Evolutionary conservation across 2,329 filamentous ascomycete genomes (phyloP), one percentile per base, ranked within the genome.

Genomic region (Colletotrichum melonis): DNA sequence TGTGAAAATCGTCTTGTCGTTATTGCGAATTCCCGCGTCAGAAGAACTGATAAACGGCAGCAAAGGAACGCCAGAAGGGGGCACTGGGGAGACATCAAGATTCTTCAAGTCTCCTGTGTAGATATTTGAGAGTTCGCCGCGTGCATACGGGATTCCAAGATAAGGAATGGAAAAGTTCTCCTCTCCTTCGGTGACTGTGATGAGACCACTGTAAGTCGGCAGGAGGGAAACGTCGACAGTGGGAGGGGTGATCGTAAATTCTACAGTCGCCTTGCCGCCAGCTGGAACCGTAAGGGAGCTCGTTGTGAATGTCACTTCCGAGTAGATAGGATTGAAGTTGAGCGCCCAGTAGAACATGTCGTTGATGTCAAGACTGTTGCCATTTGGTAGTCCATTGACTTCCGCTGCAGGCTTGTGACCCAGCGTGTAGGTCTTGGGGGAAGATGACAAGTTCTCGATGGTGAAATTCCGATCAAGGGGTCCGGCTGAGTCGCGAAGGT

Each of bases 281-380:
- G 69, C 58, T 0, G 57, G 64, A 24, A 72, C 12, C 5, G 69
- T 72, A 3, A 72, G 14, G 4, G 57, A 68, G n/a, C 68, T 32
- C 5, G 49, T 11, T 5, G 46, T 9, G 38, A 69, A 69, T 9
- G 57, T 26, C 9, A 68, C 35, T 16, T 57, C 35, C 32, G 69
- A 64, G 30, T 72, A 72, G 11, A 57, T 16, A 16, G 57, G 26
- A 14, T 54, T 69, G 38, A 52, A 67, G 24, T 72, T 72, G 19
- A n/a, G 65, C 6, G 24, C 6, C 69, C 64, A 72, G 64, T 72
- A 72, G 64, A 72, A 72, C 69, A 67, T 72, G 7, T 63, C 64
- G 38, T 67, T 59, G 28, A 57, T 52, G 19, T 67, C 59, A 5
- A 12, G 14, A 22, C 35, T 55, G 22, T 63, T 67, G 49, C 22